A percentile compares a stretch with the other conserved stretches of the same genome.
Conservation (phyloP, 2,329 filamentous ascomycete species). For the Botryosphaeria agaves region DNA sequence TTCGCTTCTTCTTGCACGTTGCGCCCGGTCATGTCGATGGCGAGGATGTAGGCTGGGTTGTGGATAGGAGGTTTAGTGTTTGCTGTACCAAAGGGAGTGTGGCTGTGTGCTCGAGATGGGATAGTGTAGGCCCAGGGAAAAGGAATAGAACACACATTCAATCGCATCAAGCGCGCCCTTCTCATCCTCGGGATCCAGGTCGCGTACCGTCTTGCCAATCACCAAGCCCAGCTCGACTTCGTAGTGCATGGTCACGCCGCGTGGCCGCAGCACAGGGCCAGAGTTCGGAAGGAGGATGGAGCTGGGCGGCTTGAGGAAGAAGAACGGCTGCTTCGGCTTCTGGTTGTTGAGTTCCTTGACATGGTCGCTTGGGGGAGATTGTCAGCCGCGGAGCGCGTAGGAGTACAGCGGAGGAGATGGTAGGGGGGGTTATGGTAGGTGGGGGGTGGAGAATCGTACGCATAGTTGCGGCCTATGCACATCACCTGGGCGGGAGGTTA, state of each 20-base stretch:
- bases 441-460: constrained; percentile 36
- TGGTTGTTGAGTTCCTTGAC: constrained; percentile 79
- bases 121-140: no score
- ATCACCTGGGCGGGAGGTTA: constrained; percentile 41
- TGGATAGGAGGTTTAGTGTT: not conserved
- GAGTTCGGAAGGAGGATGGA: constrained; percentile 65
- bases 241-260: constrained; percentile 75
- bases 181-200: constrained; percentile 58
- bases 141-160: constrained; percentile 38
- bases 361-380: constrained; percentile 49
- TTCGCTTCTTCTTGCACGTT: constrained; percentile 95
- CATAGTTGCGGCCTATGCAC: constrained; percentile 93
- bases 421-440: not conserved
- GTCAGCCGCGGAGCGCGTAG: constrained; percentile 1
- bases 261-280: constrained; percentile 67
- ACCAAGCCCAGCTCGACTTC: constrained; percentile 88
- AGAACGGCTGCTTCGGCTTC: constrained; percentile 88
- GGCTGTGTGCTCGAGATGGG: not conserved
- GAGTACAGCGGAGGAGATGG: constrained; percentile 1
- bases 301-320: constrained; percentile 90
- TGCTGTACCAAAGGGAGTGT: not conserved
- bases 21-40: constrained; percentile 94
- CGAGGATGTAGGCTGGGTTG: constrained; percentile 60
- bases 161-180: constrained; percentile 68
- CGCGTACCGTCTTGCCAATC: constrained; percentile 63